Base-by-base conservation (phyloP, 2,329 filamentous ascomycete species). In the Pestalotiopsis fici region DNA sequence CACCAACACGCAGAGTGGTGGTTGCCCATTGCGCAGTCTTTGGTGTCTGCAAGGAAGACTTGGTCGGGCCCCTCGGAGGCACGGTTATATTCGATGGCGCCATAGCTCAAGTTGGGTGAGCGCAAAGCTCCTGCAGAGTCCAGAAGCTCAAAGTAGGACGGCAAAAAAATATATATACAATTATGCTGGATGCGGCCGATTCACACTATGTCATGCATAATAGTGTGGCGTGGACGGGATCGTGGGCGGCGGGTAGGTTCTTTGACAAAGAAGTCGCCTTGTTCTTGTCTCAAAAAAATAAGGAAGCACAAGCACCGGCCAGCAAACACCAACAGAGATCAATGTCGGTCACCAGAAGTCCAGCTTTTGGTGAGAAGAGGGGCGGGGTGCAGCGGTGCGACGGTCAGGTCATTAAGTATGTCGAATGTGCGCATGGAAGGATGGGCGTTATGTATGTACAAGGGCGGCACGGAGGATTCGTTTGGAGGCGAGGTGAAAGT, bases 1-100 rank as follows among this genome's bases (percentile, higher is more conserved):
- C 96, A 72, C 92, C 94, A 54, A 99, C 92, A 75, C 91, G 93
- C 69, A 99, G 82, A 23, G 95, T 98, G 37, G 96, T 98, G 13
- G 93, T 97, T 50, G 93, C 93, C 89, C 97, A 92, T 77, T 91
- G 89, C 68, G 86, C 82, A 43, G 86, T 85, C 37, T 65, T 69
- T 37, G 79, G 76, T 64, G 78, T 77, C 35, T 74, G 75, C 23
- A 82, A 72, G 15, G 76, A 77, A 39, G 75, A 72, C 43, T 69
- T 71, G 31, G 68, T 35, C 56, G 73, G 57, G 7, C 77, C 83
- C 78, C 78, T 78, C 59, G 78, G 72, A 31, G 85, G 83, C 67
- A 88, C 79, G 67, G 81, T 78, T 69, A 85, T 85, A 68, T 84
- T 79, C 67, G 82, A 70, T 35, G 86, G 85, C 65, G 86, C 85